Base-by-base conservation (phyloP, 2,329 filamentous ascomycete genomes). In the Talaromyces sp. region DNA sequence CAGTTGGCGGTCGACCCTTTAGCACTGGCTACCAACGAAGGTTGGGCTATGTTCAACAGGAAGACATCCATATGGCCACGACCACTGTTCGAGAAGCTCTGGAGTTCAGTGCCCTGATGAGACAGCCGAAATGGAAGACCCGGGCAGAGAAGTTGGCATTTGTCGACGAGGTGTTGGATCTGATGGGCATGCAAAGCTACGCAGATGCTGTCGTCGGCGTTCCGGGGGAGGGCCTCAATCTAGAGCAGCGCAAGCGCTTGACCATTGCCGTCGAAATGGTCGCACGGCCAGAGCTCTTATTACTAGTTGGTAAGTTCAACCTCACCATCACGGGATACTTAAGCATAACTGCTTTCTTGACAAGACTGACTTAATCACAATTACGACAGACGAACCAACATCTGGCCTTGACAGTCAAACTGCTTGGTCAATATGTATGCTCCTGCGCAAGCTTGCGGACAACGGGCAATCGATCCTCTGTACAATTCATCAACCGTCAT, bases 21-120 rank as follows among this genome's bases (percentile, higher is more conserved):
- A 81, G 84, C 61, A 72, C 73, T 5, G 81, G 79, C 50, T 88
- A 88, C 62, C 84, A 86, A 60, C 77, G 85, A 6, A 84, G 85
- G 67, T 86, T 83, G 0, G 85, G 85, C 0, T 88, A 88, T 63
- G 84, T 86, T 0, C 84, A 88, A 63, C 85, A 88, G 59, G 84
- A 88, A 69, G 84, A 89, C 80, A 80, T 96, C 6, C 92, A 96
- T 70, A 79, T 95, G 37, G 79, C 86, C 35, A 95, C 91, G 0
- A 86, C 87, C 0, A 96, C 92, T 3, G 91, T 96, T 40, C 84
- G 92, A 58, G 92, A 96, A 72, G 90, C 91, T 5, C 80, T 97
- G 10, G 84, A 84, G 63, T 96, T 97, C 73, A 90, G 86, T 64
- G 92, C 92, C 11, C 73, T 92, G 19, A 84, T 96, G 3, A 88